Evolutionary conservation across 352 stramenopile species (phyloP).

Genomic region (Pythium plurisporium): DNA sequence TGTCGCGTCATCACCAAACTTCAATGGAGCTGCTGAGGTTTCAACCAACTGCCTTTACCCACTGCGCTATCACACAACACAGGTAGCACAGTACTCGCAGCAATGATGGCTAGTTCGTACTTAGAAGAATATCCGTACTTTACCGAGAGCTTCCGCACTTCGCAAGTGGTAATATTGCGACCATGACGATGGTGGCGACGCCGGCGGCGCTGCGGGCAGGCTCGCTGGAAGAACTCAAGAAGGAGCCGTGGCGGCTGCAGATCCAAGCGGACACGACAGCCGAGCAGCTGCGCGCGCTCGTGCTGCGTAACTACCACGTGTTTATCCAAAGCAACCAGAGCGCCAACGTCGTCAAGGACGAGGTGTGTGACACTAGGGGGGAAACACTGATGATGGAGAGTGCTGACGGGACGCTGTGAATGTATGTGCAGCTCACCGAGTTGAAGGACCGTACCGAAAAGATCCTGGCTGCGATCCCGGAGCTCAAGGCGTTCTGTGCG

Average conservation of each 20-base stretch:
- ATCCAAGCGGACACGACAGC: constrained; percentile 73
- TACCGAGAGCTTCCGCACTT: not conserved
- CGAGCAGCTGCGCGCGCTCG: constrained; percentile 71
- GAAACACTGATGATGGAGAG: no score
- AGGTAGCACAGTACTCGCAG: not conserved
- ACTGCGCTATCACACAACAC: constrained; percentile 6
- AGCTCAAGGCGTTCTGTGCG: constrained; percentile 49
- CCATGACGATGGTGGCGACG: constrained; percentile 11
- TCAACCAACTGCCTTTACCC: no score
- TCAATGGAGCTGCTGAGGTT: constrained; percentile 19
- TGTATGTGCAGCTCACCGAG: constrained; percentile 35
- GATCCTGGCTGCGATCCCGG: constrained; percentile 46
- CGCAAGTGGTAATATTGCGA: not conserved
- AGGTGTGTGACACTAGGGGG: no score
- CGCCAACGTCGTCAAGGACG: constrained; percentile 72
- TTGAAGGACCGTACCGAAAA: constrained; percentile 65
- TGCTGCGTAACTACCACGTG: constrained; percentile 88
- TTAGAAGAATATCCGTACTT: constrained; percentile 6
- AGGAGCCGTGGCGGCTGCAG: constrained; percentile 80
- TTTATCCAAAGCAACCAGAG: constrained; percentile 91
- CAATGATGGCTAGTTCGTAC: constrained; percentile 6
- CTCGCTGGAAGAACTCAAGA: constrained; percentile 80
- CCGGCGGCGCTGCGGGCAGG: constrained; percentile 37
- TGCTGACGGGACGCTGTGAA: no score
- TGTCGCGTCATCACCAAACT: constrained; percentile 22